Evolutionary conservation across 495 filamentous ascomycete species (phyloP), one percentile per base, ranked within the genome.

Genomic region (Lasiosphaeris hirsuta): DNA sequence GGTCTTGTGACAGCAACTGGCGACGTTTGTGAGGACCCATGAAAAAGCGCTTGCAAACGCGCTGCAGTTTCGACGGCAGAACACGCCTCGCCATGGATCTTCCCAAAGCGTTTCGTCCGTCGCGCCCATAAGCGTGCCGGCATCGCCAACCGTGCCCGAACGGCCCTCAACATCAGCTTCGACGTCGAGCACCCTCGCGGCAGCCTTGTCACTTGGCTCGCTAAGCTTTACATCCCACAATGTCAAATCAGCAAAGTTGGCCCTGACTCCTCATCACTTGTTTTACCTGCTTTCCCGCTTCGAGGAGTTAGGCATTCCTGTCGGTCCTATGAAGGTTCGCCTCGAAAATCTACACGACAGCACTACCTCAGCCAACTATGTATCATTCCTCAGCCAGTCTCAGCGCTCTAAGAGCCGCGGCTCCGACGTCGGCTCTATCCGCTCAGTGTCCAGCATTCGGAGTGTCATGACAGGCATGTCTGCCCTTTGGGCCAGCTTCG

Each of bases 401-500:
- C 88, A 89, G 64, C 78, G 83, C 64, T 89, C 81, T 60, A 90
- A 84, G 71, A 87, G 80, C 63, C 84, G 86, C 57, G 84, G 86
- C 56, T 86, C 87, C 50, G 94, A 97, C 79, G 83, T 86, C 39
- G 88, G 89, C 58, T 97, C 94, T 0, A 90, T 97, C 53, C 91
- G 90, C 62, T 98, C 94, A 3, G 91, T 97, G 17, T 95, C 92
- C 33, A 98, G 94, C 75, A 89, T 98, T 40, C 86, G 92, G 73
- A 98, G 94, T 69, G 91, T 96, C 58, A 93, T 98, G 89, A 92
- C 94, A 44, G 87, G 90, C 66, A 93, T 98, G 85, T 92, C 90
- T 38, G 83, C 87, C 8, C 72, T 98, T 19, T 97, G 92, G 93
- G 89, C 91, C 52, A 92, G 83, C 52, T 86, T 96, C 61, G 88